Evolutionary conservation across 2,329 filamentous ascomycete species (phyloP).

Genomic region (Fusarium floridanum): DNA sequence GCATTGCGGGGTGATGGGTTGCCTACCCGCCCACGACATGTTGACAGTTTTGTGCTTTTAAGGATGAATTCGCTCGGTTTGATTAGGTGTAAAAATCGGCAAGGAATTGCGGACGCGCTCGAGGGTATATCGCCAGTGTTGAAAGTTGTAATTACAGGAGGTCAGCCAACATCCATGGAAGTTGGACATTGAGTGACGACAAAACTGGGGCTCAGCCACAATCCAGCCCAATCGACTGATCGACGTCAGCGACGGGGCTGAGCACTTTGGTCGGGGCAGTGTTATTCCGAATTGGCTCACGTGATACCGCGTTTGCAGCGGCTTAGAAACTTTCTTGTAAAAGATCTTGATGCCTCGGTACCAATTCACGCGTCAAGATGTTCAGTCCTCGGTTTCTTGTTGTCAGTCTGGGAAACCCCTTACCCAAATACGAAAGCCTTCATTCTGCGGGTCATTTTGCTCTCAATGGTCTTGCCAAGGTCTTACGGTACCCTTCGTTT

Average conservation of each 20-base stretch:
- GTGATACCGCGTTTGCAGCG: slow-evolving; percentile 45
- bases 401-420: slow-evolving; percentile 88
- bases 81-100: slow-evolving; percentile 17
- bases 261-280: slow-evolving; percentile 11
- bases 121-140: slow-evolving; percentile 30
- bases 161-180: slow-evolving; percentile 29
- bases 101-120: slow-evolving; percentile 27
- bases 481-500: slow-evolving; percentile 63
- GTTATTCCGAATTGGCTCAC: slow-evolving; percentile 38
- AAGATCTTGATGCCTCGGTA: slow-evolving; percentile 12
- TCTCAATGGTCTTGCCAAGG: slow-evolving; percentile 70
- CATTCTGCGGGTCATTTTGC: slow-evolving; percentile 90
- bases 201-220: slow-evolving; percentile 51
- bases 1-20: slow-evolving; percentile 45
- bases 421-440: slow-evolving; percentile 79
- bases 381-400: slow-evolving; percentile 74
- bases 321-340: slow-evolving; percentile 10
- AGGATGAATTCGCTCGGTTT: slow-evolving; percentile 14
- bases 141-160: slow-evolving; percentile 33
- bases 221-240: slow-evolving; percentile 48
- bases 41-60: slow-evolving; percentile 45
- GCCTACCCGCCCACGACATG: slow-evolving; percentile 80
- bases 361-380: slow-evolving; percentile 45
- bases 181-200: slow-evolving; percentile 48
- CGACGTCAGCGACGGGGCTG: slow-evolving; percentile 49